phyloP scores from a whole-genome alignment of 176 grass and related monocot genomes.

The Carex cristatella region DNA sequence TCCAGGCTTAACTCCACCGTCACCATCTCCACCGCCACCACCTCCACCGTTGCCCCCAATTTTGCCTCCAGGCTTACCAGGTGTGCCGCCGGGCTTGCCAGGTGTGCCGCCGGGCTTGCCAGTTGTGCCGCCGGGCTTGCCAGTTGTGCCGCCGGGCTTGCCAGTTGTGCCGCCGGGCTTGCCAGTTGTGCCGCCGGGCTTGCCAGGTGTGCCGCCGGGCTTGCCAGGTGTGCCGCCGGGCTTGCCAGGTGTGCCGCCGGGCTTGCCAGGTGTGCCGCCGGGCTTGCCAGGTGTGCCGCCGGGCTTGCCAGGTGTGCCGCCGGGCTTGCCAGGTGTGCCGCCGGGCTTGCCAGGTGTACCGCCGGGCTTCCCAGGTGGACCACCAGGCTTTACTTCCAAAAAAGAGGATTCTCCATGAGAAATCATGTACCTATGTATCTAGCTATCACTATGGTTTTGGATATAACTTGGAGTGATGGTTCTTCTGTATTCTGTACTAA shows the following conservation, averaged over 20 bases:
- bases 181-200: not conserved
- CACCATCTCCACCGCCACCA: not conserved
- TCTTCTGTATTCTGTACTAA: not conserved
- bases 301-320: not conserved
- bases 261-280: not conserved
- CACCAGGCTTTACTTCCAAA: constrained; percentile 5
- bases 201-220: not conserved
- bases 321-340: not conserved
- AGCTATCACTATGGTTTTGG: not conserved
- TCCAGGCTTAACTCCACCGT: not conserved
- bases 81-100: not conserved
- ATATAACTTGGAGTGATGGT: not conserved
- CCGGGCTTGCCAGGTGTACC: too few relatives aligned
- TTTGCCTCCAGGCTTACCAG: not conserved
- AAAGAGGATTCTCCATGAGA: constrained; percentile 4
- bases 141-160: not conserved
- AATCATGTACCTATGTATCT: not conserved
- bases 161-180: not conserved
- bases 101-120: not conserved
- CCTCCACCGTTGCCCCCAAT: constrained; percentile 13
- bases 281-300: not conserved
- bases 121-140: not conserved
- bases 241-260: not conserved
- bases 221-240: not conserved
- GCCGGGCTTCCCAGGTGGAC: not conserved